phyloP scores from a whole-genome alignment of 768 basidiomycete species.

The Amanita thiersii region DNA sequence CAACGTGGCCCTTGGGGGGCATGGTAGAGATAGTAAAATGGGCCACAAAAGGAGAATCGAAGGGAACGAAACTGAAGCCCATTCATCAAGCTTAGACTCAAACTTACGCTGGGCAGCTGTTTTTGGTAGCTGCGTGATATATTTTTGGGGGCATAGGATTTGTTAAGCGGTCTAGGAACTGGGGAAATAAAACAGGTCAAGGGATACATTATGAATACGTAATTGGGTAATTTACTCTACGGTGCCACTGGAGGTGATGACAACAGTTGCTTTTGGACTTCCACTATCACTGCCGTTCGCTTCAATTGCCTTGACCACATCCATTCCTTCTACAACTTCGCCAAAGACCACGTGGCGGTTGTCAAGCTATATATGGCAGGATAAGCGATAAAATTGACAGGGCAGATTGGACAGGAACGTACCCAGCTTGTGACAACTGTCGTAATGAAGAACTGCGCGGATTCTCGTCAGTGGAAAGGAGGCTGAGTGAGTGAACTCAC shows the following conservation, averaged over 20 bases:
- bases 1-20: too few relatives aligned
- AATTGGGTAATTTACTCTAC: conserved; percentile 21
- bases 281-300: conserved; percentile 29
- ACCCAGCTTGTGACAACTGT: conserved; percentile 64
- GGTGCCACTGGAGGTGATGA: conserved; percentile 53
- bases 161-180: too few relatives aligned
- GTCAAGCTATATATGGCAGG: conserved; percentile 43
- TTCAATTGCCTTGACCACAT: conserved; percentile 58
- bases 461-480: neutral
- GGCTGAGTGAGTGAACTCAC: conserved; percentile 19
- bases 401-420: conserved; percentile 11
- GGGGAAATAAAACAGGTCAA: too few relatives aligned
- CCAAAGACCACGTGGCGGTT: conserved; percentile 68
- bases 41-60: too few relatives aligned
- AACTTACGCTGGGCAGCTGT: too few relatives aligned
- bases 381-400: neutral
- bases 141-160: too few relatives aligned
- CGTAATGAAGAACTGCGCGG: conserved; percentile 64
- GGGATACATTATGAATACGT: too few relatives aligned
- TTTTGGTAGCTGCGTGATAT: too few relatives aligned
- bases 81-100: too few relatives aligned
- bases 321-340: conserved; percentile 56
- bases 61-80: too few relatives aligned
- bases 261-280: conserved; percentile 33
- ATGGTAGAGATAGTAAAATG: too few relatives aligned